Conservation (phyloP, 2,329 filamentous ascomycete species). For the Scedosporium apiospermum region DNA sequence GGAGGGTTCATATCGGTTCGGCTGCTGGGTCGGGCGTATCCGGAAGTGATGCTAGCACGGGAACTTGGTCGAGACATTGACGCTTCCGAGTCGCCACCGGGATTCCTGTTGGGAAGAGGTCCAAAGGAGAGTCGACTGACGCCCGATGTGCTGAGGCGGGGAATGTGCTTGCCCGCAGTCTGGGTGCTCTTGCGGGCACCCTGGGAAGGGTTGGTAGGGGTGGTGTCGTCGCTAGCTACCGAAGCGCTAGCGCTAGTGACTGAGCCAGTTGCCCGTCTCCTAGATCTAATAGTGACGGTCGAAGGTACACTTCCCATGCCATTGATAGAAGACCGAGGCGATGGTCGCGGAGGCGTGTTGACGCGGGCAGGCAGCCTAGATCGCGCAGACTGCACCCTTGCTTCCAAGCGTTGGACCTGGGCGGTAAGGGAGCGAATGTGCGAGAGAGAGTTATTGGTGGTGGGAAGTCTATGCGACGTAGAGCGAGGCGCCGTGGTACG, state of each 20-base stretch:
- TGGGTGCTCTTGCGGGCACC: neutral
- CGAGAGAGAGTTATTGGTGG: conserved; percentile 63
- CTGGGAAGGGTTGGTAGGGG: conserved; percentile 29
- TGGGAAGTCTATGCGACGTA: conserved; percentile 39
- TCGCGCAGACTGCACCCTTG: conserved; percentile 80
- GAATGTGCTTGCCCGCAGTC: conserved; percentile 35
- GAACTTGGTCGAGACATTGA: conserved; percentile 61
- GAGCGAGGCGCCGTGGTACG: conserved; percentile 47
- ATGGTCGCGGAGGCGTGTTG: conserved; percentile 67
- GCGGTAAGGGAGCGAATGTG: conserved; percentile 91
- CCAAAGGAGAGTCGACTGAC: conserved; percentile 56
- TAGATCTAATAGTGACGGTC: conserved; percentile 55
- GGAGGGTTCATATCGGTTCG: conserved; percentile 43
- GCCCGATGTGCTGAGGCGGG: conserved; percentile 51
- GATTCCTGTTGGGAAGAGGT: conserved; percentile 46
- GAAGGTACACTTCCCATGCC: conserved; percentile 37
- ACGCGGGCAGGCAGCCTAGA: conserved; percentile 83
- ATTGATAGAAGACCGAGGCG: conserved; percentile 50
- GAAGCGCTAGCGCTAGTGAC: conserved; percentile 41
- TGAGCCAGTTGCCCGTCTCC: conserved; percentile 56
- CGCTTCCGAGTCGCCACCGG: conserved; percentile 27
- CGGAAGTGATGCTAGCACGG: conserved; percentile 51
- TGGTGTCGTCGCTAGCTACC: conserved; percentile 39
- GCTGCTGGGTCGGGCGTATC: conserved; percentile 42
- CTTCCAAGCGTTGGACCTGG: conserved; percentile 94